Percentiles rank a stretch among this genome's conserved stretches.
phyloP scores from a whole-genome alignment of 2,329 filamentous ascomycete genomes.

The Fusarium torulosum region DNA sequence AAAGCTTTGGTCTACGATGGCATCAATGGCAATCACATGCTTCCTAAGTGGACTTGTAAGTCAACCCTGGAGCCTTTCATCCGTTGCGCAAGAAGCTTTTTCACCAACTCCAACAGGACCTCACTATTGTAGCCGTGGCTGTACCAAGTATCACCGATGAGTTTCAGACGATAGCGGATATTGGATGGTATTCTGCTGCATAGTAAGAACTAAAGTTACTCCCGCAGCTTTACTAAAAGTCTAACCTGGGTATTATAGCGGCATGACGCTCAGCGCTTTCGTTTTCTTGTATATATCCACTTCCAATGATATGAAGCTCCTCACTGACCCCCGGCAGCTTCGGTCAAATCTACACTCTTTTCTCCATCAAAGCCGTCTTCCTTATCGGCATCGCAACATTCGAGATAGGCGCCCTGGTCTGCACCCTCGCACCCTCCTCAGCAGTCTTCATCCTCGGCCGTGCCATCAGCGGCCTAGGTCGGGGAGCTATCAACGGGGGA shows the following conservation, averaged over 20 bases:
- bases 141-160: slow-evolving; percentile 45
- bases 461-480: slow-evolving; percentile 53
- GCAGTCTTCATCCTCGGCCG: slow-evolving; percentile 54
- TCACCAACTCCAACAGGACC: slow-evolving; percentile 12
- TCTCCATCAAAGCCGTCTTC: slow-evolving; percentile 49
- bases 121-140: slow-evolving; percentile 42
- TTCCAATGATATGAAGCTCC: fast-evolving
- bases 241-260: slow-evolving; percentile 19
- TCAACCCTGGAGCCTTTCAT: fast-evolving
- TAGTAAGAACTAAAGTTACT: slow-evolving; percentile 17
- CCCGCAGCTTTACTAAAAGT: fast-evolving
- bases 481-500: slow-evolving; percentile 44
- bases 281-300: slow-evolving; percentile 36
- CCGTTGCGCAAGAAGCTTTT: fast-evolving
- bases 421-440: slow-evolving; percentile 53
- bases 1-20: slow-evolving; percentile 47
- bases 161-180: slow-evolving; percentile 44
- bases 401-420: slow-evolving; percentile 52
- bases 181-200: slow-evolving; percentile 47
- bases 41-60: slow-evolving; percentile 44
- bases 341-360: slow-evolving; percentile 51
- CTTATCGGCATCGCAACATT: slow-evolving; percentile 49
- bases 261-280: slow-evolving; percentile 44
- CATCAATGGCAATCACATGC: slow-evolving; percentile 38
- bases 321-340: slow-evolving; percentile 29